A percentile compares a stretch with the other conserved stretches of the same genome.
Evolutionary conservation across 2,329 filamentous ascomycete genomes (phyloP).

Genomic region (Blumeriella jaapii): DNA sequence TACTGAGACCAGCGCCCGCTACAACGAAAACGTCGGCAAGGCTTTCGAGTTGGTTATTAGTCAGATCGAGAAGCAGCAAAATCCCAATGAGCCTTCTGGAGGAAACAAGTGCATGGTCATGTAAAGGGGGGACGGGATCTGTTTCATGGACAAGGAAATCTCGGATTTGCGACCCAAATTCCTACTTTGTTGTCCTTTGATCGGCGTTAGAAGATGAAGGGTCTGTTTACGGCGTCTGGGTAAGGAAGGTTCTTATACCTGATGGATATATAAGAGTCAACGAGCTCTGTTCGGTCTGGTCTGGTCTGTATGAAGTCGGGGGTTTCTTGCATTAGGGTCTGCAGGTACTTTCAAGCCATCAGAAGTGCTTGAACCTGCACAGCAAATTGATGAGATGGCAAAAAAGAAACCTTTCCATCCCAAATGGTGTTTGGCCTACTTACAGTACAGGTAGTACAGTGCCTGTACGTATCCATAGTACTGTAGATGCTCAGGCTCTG

Average conservation of each 20-base stretch:
- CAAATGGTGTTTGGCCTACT: too few species aligned
- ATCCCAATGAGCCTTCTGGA: conserved; percentile 71
- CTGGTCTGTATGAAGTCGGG: not conserved
- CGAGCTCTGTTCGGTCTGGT: not conserved
- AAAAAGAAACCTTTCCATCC: too few species aligned
- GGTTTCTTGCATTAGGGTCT: too few species aligned
- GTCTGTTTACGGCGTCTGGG: conserved; percentile 6
- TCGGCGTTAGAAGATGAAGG: conserved; percentile 8
- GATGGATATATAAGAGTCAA: not conserved
- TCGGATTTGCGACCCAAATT: not conserved
- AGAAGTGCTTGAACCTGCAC: too few species aligned
- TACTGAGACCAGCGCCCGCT: conserved; percentile 88
- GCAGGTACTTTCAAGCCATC: too few species aligned
- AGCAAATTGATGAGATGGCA: too few species aligned
- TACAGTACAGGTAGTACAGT: too few species aligned
- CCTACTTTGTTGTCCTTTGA: not conserved
- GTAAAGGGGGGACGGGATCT: conserved; percentile 35
- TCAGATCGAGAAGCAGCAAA: conserved; percentile 90
- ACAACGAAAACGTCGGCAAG: conserved; percentile 86
- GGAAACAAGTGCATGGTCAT: conserved; percentile 77
- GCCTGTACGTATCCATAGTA: too few species aligned
- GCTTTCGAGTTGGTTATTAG: conserved; percentile 90
- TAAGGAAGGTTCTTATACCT: conserved; percentile 1
- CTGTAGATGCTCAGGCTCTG: too few species aligned
- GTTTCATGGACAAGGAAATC: not conserved